phyloP scores from a whole-genome alignment of 2,329 filamentous ascomycete species.

The Claviceps pazoutovae region DNA sequence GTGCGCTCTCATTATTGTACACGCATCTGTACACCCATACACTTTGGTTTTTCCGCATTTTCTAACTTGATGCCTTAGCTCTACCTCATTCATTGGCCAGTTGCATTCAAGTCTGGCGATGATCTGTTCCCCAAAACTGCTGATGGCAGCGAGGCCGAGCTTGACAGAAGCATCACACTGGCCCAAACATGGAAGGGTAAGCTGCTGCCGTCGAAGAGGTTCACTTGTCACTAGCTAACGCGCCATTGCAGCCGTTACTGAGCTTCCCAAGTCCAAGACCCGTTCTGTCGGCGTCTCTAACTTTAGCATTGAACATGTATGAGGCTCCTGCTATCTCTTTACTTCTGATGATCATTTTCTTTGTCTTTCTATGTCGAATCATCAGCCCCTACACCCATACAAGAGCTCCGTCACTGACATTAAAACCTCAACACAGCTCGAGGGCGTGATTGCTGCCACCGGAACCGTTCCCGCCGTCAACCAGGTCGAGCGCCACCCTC shows the following conservation, averaged over 20 bases:
- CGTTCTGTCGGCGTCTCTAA: slow-evolving; percentile 61
- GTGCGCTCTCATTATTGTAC: not conserved
- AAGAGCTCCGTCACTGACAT: not conserved
- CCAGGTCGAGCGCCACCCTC: slow-evolving; percentile 56
- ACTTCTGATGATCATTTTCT: not conserved
- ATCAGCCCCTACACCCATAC: not conserved
- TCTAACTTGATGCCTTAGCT: slow-evolving; percentile 21
- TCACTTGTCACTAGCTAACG: not conserved
- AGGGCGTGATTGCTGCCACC: slow-evolving; percentile 41
- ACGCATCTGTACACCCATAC: not conserved
- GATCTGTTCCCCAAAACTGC: slow-evolving; percentile 31
- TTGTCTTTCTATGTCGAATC: not conserved
- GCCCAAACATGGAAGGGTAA: slow-evolving; percentile 31
- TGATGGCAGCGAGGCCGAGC: slow-evolving; percentile 20
- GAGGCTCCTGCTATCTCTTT: slow-evolving; percentile 1
- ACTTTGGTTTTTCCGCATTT: no score
- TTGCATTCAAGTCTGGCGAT: slow-evolving; percentile 26
- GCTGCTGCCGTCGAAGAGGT: not conserved
- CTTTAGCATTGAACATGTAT: slow-evolving; percentile 45
- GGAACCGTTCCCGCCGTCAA: slow-evolving; percentile 48
- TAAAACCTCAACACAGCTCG: slow-evolving; percentile 21
- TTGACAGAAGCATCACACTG: slow-evolving; percentile 30
- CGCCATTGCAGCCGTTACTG: slow-evolving; percentile 28
- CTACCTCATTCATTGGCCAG: slow-evolving; percentile 52
- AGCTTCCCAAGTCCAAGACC: slow-evolving; percentile 46